phyloP scores from a whole-genome alignment of 2,329 filamentous ascomycete species.

The Conoideocrella luteorostrata region DNA sequence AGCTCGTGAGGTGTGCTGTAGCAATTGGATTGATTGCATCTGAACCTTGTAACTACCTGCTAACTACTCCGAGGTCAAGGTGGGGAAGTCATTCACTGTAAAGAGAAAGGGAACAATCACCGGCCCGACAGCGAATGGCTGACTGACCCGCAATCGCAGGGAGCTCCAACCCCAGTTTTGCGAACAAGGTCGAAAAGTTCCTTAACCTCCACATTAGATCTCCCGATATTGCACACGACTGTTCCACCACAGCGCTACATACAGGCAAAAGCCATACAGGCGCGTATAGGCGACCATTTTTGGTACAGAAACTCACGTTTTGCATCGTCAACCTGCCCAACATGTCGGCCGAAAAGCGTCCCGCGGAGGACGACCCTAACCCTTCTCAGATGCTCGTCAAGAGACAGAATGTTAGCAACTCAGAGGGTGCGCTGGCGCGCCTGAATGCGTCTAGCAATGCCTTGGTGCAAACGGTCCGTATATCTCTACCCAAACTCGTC shows the following conservation, averaged over 20 bases:
- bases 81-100: neutral
- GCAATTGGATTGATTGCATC: too few species aligned
- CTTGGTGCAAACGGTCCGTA: constrained; percentile 45
- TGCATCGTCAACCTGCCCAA: constrained; percentile 8
- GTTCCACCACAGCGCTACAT: too few species aligned
- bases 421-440: constrained; percentile 41
- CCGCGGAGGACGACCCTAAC: constrained; percentile 77
- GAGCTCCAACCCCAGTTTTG: constrained; percentile 4
- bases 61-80: neutral
- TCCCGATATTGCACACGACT: neutral
- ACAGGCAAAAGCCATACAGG: too few species aligned
- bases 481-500: neutral
- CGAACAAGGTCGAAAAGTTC: too few species aligned
- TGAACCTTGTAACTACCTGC: too few species aligned
- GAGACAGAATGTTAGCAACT: constrained; percentile 64
- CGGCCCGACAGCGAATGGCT: constrained; percentile 28
- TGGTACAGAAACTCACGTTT: too few species aligned
- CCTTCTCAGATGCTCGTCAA: constrained; percentile 80
- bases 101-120: constrained; percentile 22
- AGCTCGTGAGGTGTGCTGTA: too few species aligned
- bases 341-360: constrained; percentile 90
- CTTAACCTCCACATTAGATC: too few species aligned
- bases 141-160: constrained; percentile 7
- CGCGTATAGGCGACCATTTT: too few species aligned
- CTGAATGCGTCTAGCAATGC: constrained; percentile 44